Conservation (phyloP, 345 rosid species). For the Kernera saxatilis region DNA sequence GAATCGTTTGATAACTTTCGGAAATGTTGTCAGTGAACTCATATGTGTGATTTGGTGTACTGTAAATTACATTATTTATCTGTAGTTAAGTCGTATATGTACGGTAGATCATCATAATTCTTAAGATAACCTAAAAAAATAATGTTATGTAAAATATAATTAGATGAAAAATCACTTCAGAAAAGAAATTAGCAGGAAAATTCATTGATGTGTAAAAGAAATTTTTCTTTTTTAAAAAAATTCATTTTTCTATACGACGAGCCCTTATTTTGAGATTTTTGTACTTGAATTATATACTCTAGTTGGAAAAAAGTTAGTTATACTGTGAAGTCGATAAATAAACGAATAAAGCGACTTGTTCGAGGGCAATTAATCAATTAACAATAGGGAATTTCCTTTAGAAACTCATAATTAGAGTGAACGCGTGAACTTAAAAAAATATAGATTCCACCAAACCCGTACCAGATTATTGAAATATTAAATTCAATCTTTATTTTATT, state of each 20-base stretch:
- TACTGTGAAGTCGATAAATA: neutral
- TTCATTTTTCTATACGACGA: too few relatives aligned
- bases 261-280: too few relatives aligned
- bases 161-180: too few relatives aligned
- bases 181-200: too few relatives aligned
- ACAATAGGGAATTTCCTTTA: neutral
- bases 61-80: neutral
- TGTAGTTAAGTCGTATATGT: too few relatives aligned
- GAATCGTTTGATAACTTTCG: neutral
- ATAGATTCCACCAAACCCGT: constrained; percentile 3
- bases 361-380: neutral
- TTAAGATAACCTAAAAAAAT: too few relatives aligned
- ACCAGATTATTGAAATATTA: neutral
- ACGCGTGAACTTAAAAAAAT: neutral
- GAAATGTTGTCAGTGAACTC: neutral
- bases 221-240: too few relatives aligned
- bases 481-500: neutral
- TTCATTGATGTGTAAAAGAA: too few relatives aligned
- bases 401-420: neutral
- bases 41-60: neutral
- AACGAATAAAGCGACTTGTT: neutral
- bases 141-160: too few relatives aligned
- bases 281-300: too few relatives aligned
- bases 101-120: too few relatives aligned
- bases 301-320: too few relatives aligned